These are phyloP conservation scores for Scopulariopsis brevicaulis DNA, from an alignment of 2,329 filamentous ascomycete species.

Conservation along the genomic window DNA sequence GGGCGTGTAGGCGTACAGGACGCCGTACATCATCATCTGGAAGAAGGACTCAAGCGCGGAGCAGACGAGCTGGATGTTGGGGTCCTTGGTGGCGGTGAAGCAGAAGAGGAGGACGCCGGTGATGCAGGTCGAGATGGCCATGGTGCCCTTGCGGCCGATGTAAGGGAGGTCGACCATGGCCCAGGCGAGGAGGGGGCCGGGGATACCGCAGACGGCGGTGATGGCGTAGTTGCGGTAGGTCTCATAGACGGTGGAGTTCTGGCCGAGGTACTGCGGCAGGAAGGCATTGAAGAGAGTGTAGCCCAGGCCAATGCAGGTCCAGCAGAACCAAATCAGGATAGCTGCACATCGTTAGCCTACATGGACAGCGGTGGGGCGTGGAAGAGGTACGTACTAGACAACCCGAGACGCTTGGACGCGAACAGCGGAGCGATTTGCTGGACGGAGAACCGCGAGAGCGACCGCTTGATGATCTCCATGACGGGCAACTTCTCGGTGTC, in stretches of 20 bases:
- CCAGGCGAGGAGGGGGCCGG: conserved; percentile 26
- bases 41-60: conserved; percentile 28
- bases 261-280: conserved; percentile 28
- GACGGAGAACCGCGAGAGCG: neutral
- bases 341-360: conserved; percentile 20
- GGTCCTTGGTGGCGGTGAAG: conserved; percentile 25
- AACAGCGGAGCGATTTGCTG: neutral
- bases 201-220: conserved; percentile 23
- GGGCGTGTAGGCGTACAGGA: conserved; percentile 37
- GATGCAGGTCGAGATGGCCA: conserved; percentile 60
- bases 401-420: neutral
- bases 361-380: conserved; percentile 7
- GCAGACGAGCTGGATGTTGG: conserved; percentile 27
- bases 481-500: neutral
- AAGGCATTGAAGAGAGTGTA: conserved; percentile 35
- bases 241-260: conserved; percentile 14
- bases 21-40: conserved; percentile 60
- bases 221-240: conserved; percentile 24
- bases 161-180: conserved; percentile 33
- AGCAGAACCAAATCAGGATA: conserved; percentile 25
- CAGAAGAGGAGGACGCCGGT: conserved; percentile 36
- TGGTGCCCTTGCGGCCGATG: conserved; percentile 52
- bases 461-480: neutral
- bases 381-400: neutral
- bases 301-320: conserved; percentile 32